Percentiles rank a stretch among this genome's conserved stretches.
phyloP scores from a whole-genome alignment of 139 green algal species.

The Raphidocelis subcapitata region DNA sequence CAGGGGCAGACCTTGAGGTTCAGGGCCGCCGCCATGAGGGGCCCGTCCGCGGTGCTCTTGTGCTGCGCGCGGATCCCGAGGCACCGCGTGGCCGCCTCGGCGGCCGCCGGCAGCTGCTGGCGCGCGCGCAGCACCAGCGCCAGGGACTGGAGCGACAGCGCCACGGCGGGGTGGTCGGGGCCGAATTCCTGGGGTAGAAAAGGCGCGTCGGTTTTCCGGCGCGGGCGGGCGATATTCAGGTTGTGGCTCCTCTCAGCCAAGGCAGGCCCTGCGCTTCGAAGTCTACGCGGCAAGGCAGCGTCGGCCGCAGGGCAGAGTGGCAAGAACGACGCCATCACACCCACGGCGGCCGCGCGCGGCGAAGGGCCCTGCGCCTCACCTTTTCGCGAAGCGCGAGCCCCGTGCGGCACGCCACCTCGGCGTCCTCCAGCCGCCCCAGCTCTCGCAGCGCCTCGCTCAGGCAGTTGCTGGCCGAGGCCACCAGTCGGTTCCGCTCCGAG shows the following conservation, averaged over 20 bases:
- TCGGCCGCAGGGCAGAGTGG: no score
- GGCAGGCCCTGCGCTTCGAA: no score
- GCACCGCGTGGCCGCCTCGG: constrained; percentile 19
- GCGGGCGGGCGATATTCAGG: no score
- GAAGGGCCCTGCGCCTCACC: background rate
- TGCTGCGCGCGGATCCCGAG: background rate
- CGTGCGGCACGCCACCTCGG: constrained; percentile 14
- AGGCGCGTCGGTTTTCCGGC: background rate
- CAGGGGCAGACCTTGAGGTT: constrained; percentile 16
- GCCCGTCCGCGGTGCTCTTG: constrained; percentile 4
- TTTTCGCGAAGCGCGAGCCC: constrained; percentile 20
- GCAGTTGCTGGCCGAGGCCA: constrained; percentile 23
- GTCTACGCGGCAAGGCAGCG: no score
- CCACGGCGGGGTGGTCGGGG: constrained; percentile 6
- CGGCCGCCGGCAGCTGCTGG: constrained; percentile 20
- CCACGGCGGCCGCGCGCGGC: background rate
- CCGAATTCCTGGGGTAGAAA: constrained; percentile 18
- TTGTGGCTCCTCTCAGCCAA: no score
- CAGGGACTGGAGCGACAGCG: constrained; percentile 28
- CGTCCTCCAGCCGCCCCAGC: constrained; percentile 18
- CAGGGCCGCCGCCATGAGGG: constrained; percentile 18
- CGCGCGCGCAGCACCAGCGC: constrained; percentile 17
- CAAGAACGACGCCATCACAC: background rate
- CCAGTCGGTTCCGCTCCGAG: constrained; percentile 24
- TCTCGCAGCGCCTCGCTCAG: constrained; percentile 19